These are phyloP conservation scores for Jaminaea rosea DNA, from an alignment of 1,284 basidiomycete species.

Conservation along the genomic window DNA sequence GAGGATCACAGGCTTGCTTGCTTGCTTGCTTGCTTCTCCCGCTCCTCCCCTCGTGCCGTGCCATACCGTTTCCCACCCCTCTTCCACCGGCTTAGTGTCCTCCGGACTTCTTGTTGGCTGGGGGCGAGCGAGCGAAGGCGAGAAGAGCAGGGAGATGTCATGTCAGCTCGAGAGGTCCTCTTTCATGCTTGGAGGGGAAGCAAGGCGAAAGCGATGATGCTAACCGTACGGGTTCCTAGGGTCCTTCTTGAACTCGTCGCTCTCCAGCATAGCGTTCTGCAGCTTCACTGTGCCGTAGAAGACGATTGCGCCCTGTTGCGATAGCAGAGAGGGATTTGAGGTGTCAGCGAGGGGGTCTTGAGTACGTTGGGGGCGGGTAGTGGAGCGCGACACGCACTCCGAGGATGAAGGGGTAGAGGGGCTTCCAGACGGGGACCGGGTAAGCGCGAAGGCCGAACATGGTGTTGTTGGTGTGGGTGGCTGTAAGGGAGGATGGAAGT, in stretches of 20 bases:
- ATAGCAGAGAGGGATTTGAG: too few relatives aligned
- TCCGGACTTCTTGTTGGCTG: neutral
- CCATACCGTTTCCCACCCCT: too few relatives aligned
- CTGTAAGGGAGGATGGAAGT: too few relatives aligned
- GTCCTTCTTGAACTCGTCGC: slow-evolving; percentile 40
- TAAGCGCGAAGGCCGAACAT: slow-evolving; percentile 11
- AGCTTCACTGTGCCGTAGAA: slow-evolving; percentile 37
- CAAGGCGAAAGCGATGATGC: neutral
- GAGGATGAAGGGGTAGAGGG: slow-evolving; percentile 41
- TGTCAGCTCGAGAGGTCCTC: too few relatives aligned
- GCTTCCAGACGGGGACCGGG: slow-evolving; percentile 41
- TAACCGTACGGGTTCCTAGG: slow-evolving; percentile 44
- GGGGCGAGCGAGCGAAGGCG: too few relatives aligned
- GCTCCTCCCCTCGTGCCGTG: too few relatives aligned
- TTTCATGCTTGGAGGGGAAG: too few relatives aligned
- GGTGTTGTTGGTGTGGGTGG: neutral
- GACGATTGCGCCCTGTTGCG: slow-evolving; percentile 38
- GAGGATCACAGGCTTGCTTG: neutral
- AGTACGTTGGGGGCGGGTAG: too few relatives aligned
- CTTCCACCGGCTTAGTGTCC: too few relatives aligned
- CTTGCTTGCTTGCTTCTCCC: neutral
- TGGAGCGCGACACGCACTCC: too few relatives aligned
- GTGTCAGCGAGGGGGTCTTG: too few relatives aligned
- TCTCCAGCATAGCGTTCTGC: slow-evolving; percentile 30
- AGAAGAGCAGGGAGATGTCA: too few relatives aligned